Evolutionary conservation across 768 basidiomycete genomes (phyloP).

Genomic region (Auricularia sp.): DNA sequence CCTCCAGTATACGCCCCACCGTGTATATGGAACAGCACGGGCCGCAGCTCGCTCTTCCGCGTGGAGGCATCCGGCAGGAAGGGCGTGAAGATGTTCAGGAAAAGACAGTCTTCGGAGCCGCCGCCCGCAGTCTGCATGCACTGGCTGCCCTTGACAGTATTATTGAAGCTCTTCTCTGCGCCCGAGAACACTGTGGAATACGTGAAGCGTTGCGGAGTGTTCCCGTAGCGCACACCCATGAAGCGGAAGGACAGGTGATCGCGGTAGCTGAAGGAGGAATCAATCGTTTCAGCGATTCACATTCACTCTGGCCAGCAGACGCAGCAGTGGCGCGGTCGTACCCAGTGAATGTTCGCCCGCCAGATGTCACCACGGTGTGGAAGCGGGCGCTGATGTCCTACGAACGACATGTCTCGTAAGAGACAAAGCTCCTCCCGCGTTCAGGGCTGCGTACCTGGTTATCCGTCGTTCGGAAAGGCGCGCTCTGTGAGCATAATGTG

Average conservation of each 20-base stretch:
- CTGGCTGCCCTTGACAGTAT: conserved; percentile 7
- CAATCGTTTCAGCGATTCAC: not conserved
- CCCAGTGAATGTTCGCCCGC: conserved; percentile 5
- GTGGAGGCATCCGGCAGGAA: conserved; percentile 11
- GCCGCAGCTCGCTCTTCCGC: conserved; percentile 6
- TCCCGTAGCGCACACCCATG: conserved; percentile 40
- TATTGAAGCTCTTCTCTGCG: conserved; percentile 4
- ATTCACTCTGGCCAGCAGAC: not conserved
- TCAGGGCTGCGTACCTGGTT: not conserved
- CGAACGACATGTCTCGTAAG: too few species aligned
- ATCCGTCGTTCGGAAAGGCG: conserved; percentile 1
- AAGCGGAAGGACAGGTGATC: conserved; percentile 42
- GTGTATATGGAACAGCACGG: conserved; percentile 19
- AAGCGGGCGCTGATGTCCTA: not conserved
- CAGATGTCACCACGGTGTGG: not conserved
- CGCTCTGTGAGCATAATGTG: conserved; percentile 7
- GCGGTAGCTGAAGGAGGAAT: conserved; percentile 24
- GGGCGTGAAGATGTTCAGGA: conserved; percentile 21
- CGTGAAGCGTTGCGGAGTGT: conserved; percentile 31
- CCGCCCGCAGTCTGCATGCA: conserved; percentile 6
- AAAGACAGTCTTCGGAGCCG: conserved; percentile 14
- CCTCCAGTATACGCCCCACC: conserved; percentile 18
- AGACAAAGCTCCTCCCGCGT: not conserved
- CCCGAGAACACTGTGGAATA: conserved; percentile 29
- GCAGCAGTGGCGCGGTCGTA: not conserved